phyloP scores from a whole-genome alignment of 2,329 filamentous ascomycete species.

The Corniculantispora saksenae region DNA sequence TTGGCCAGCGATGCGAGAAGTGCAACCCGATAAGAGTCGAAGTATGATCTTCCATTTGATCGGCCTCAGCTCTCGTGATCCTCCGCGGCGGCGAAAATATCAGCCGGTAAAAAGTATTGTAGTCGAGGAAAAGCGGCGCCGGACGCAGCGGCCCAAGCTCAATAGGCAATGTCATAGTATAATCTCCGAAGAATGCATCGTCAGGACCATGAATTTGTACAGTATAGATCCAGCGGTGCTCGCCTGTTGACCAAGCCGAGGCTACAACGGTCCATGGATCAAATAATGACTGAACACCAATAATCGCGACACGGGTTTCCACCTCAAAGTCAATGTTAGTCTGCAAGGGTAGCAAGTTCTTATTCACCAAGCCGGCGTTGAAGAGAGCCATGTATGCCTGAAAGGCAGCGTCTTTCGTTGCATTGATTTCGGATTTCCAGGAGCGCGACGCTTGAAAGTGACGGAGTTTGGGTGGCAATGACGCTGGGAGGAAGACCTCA shows the following conservation, averaged over 20 bases:
- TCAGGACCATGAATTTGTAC: slow-evolving; percentile 15
- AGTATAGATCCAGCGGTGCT: not conserved
- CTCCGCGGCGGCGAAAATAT: slow-evolving; percentile 23
- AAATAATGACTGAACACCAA: slow-evolving; percentile 39
- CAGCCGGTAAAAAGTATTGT: slow-evolving; percentile 36
- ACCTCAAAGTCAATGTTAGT: slow-evolving; percentile 42
- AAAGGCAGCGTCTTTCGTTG: slow-evolving; percentile 80
- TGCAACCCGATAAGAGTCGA: slow-evolving; percentile 46
- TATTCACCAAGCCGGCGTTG: slow-evolving; percentile 69
- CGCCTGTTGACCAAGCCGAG: slow-evolving; percentile 39
- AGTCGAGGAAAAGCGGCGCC: slow-evolving; percentile 44
- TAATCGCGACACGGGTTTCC: slow-evolving; percentile 38
- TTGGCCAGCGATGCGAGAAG: slow-evolving; percentile 48
- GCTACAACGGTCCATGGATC: slow-evolving; percentile 51
- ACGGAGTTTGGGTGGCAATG: slow-evolving; percentile 54
- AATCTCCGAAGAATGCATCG: slow-evolving; percentile 34
- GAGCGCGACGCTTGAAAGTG: slow-evolving; percentile 24
- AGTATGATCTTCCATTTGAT: slow-evolving; percentile 43
- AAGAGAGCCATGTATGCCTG: slow-evolving; percentile 74
- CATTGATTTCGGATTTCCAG: slow-evolving; percentile 73
- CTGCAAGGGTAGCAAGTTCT: slow-evolving; percentile 70
- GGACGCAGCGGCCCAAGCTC: slow-evolving; percentile 38
- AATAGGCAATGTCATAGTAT: slow-evolving; percentile 47
- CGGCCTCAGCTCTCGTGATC: slow-evolving; percentile 25
- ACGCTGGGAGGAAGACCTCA: slow-evolving; percentile 69